Conservation (phyloP, 1,139 yeast species). For the Kurtzmaniella quercitrusa region DNA sequence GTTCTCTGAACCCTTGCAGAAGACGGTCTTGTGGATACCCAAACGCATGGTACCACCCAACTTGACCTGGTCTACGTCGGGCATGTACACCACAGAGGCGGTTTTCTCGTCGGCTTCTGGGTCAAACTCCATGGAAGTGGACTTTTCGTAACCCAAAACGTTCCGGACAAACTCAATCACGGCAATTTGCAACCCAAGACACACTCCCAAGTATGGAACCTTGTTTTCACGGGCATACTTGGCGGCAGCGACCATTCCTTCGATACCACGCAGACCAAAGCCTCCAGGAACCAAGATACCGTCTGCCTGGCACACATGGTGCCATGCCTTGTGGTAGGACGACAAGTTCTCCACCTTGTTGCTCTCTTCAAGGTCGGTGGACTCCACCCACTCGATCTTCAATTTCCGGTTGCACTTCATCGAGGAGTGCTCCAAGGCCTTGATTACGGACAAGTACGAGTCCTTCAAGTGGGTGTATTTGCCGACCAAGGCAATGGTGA, state of each 20-base stretch:
- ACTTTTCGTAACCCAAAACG: slow-evolving; percentile 62
- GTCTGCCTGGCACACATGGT: slow-evolving; percentile 86
- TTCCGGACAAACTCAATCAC: slow-evolving; percentile 90
- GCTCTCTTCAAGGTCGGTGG: slow-evolving; percentile 80
- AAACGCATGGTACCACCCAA: slow-evolving; percentile 99
- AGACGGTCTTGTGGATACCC: slow-evolving; percentile 86
- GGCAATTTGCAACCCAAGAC: slow-evolving; percentile 96
- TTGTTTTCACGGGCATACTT: slow-evolving; percentile 95
- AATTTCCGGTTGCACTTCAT: slow-evolving; percentile 83
- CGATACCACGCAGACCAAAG: slow-evolving; percentile 94
- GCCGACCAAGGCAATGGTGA: slow-evolving; percentile 94
- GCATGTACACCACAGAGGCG: slow-evolving; percentile 94
- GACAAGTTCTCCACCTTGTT: slow-evolving; percentile 61
- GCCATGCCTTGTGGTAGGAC: slow-evolving; percentile 94
- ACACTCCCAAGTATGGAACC: slow-evolving; percentile 93
- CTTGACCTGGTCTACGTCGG: slow-evolving; percentile 92
- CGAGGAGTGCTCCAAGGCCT: slow-evolving; percentile 91
- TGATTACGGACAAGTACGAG: slow-evolving; percentile 90
- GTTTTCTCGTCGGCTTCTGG: slow-evolving; percentile 56
- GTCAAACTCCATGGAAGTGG: slow-evolving; percentile 84
- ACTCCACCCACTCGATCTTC: slow-evolving; percentile 93
- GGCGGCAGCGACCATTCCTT: slow-evolving; percentile 97
- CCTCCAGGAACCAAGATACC: slow-evolving; percentile 99
- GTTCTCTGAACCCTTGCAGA: slow-evolving; percentile 66
- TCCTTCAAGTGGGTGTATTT: slow-evolving; percentile 95